These are phyloP conservation scores for Leishmania mexicana DNA, from an alignment of 208 protist genomes.

Conservation along the genomic window DNA sequence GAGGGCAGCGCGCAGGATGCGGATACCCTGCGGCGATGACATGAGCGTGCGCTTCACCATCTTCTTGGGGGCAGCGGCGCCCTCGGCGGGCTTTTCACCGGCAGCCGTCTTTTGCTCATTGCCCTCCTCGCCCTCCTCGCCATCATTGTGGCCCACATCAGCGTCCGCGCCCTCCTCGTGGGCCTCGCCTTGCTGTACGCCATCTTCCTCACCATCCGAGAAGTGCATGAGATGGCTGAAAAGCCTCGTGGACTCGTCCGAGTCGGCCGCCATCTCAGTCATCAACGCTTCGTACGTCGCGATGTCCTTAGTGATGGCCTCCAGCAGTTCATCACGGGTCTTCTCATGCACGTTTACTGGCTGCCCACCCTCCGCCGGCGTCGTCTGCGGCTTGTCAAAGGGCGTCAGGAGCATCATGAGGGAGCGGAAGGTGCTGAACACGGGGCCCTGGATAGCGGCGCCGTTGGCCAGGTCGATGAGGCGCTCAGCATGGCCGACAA, in stretches of 20 bases:
- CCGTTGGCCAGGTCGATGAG: slow-evolving; percentile 60
- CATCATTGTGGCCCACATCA: slow-evolving; percentile 13
- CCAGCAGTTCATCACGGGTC: slow-evolving; percentile 30
- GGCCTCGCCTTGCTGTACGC: slow-evolving; percentile 12
- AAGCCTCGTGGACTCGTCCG: slow-evolving; percentile 47
- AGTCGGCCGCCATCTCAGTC: slow-evolving; percentile 43
- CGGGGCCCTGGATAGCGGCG: slow-evolving; percentile 45
- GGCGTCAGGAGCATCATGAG: slow-evolving; percentile 49
- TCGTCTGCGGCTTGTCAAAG: slow-evolving; percentile 56
- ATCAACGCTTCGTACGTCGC: slow-evolving; percentile 45
- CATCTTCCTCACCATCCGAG: slow-evolving; percentile 21
- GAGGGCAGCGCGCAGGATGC: slow-evolving; percentile 53
- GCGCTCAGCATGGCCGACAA: slow-evolving; percentile 61
- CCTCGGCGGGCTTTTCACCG: not conserved
- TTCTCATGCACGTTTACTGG: slow-evolving; percentile 34
- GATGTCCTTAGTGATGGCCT: slow-evolving; percentile 42
- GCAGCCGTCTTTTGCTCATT: slow-evolving; percentile 11
- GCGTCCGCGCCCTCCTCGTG: slow-evolving; percentile 17
- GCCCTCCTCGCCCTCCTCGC: slow-evolving; percentile 19
- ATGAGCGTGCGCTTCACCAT: slow-evolving; percentile 25
- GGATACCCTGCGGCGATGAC: slow-evolving; percentile 48
- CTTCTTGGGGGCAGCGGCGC: slow-evolving; percentile 7
- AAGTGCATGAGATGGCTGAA: slow-evolving; percentile 41
- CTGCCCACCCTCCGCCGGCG: slow-evolving; percentile 10
- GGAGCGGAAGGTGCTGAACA: slow-evolving; percentile 53